Base-by-base conservation (phyloP, 768 basidiomycete genomes). In the Lentinula detonsa region DNA sequence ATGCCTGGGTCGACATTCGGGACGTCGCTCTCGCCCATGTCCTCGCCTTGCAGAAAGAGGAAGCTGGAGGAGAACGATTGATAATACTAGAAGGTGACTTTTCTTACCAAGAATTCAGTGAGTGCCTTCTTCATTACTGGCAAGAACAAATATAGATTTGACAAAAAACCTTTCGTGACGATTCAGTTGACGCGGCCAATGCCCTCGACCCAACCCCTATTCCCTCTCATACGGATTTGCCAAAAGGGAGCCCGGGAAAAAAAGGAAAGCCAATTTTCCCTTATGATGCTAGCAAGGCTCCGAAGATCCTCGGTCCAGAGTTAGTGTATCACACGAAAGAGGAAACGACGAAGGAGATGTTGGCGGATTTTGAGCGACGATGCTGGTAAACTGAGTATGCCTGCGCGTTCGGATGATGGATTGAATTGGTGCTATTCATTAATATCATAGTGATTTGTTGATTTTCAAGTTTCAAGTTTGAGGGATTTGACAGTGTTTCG, bases 1-100 rank as follows among this genome's bases (percentile, higher is more conserved):
- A 66, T 1, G 63, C 63, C 35, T 81, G 74, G 73, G 60, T 81
- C 23, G 78, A 83, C 57, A 80, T 82, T 2, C 74, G 78, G 16
- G 82, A 85, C 65, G 67, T 82, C 35, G 85, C 81, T 0, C 69
- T 73, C 15, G 84, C 81, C 0, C 86, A 88, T 65, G 75, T 77
- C 1, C 68, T 70, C 4, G 81, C 84, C 3, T 71, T 88, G 10
- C 73, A 76, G 55, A 78, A 71, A 21, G 72, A 73, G 4, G 76
- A 76, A 8, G 85, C 85, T 0, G 76, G 77, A 4, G 82, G 82
- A 1, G 74, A 86, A 54, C 72, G 86, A 43, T 78, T 86, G 65
- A 77, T 87, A 64, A 62, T 82, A 33, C 70, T 68, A 21, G 72
- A 66, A 0, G 74, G 76, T 64, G 55, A 58, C 58, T 65, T 57